Conservation (phyloP, 2,329 filamentous ascomycete genomes). For the Elsinoe arachidis region DNA sequence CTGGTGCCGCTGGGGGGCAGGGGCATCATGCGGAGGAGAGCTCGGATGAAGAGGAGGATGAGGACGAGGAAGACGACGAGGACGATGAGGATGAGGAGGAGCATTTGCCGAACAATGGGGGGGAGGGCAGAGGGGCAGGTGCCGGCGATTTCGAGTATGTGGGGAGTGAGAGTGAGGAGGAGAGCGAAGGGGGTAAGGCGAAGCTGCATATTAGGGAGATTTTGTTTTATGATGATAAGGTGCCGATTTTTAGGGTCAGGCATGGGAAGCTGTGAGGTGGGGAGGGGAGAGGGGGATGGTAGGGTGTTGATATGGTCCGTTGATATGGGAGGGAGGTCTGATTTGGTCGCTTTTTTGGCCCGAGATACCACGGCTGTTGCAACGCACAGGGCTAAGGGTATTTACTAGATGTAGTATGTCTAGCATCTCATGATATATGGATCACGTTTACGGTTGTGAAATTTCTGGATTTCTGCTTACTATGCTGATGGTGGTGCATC, state of each 20-base stretch:
- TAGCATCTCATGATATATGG: too few species aligned
- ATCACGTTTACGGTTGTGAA: too few species aligned
- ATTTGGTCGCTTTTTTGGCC: neutral
- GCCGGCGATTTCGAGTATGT: slow-evolving; percentile 11
- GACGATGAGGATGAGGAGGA: slow-evolving; percentile 36
- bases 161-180: neutral
- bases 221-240: slow-evolving; percentile 75
- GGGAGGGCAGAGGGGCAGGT: slow-evolving; percentile 38
- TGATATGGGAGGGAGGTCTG: neutral
- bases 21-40: neutral
- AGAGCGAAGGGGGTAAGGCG: slow-evolving; percentile 18
- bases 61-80: slow-evolving; percentile 28
- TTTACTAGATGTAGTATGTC: too few species aligned
- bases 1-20: too few species aligned
- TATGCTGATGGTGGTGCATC: too few species aligned
- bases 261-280: slow-evolving; percentile 41
- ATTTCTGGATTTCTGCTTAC: too few species aligned
- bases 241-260: slow-evolving; percentile 69
- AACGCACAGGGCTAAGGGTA: too few species aligned
- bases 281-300: neutral
- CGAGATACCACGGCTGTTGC: too few species aligned
- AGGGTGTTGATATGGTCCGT: neutral
- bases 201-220: slow-evolving; percentile 65
- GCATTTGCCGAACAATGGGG: slow-evolving; percentile 39
- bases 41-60: slow-evolving; percentile 10